These are phyloP conservation scores for Microascus cirrosus DNA, from an alignment of 2,329 filamentous ascomycete species.

Conservation along the genomic window DNA sequence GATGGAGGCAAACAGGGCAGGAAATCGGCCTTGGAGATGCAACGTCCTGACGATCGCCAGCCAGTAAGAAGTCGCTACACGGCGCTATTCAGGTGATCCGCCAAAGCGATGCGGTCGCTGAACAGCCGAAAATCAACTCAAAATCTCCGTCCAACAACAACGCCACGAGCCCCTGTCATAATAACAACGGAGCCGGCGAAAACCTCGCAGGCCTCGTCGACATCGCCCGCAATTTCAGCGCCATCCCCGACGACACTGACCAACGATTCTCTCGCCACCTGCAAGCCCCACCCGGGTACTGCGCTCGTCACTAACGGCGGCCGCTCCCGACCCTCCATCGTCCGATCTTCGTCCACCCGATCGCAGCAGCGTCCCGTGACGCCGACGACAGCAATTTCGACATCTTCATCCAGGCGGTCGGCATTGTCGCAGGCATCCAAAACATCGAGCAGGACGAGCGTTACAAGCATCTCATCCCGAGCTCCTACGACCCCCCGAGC, in stretches of 20 bases:
- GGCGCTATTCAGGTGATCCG: neutral
- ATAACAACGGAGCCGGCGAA: neutral
- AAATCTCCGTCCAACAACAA: neutral
- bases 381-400: constrained; percentile 1
- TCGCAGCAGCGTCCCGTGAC: constrained; percentile 2
- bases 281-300: constrained; percentile 1
- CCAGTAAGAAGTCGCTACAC: neutral
- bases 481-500: neutral
- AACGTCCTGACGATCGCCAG: neutral
- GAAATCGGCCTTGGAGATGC: neutral
- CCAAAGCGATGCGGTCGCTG: neutral
- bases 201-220: constrained; percentile 1
- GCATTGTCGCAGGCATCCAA: neutral
- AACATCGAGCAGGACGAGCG: neutral
- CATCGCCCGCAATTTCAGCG: neutral
- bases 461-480: neutral
- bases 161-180: neutral
- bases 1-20: neutral
- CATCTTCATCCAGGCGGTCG: neutral
- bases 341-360: neutral
- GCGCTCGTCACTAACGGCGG: neutral
- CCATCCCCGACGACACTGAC: neutral
- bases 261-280: constrained; percentile 1
- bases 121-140: neutral
- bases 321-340: constrained; percentile 3